phyloP scores from a whole-genome alignment of 305 asterid species.

The Lippia alba region DNA sequence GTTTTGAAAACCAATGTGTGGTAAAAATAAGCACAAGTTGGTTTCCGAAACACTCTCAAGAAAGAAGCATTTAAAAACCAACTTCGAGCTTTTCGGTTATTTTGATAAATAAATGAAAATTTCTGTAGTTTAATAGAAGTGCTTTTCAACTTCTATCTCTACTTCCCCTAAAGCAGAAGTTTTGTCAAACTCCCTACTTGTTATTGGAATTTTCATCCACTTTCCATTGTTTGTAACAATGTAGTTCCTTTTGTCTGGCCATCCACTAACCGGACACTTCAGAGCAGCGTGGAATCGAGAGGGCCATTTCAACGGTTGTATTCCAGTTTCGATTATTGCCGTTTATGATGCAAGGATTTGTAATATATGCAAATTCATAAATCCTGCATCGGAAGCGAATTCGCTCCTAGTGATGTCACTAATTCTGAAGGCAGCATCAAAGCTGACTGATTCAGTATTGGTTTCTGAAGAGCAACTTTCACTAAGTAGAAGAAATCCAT shows the following conservation, averaged over 20 bases:
- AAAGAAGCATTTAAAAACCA: too few relatives aligned
- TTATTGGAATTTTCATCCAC: conserved; percentile 18
- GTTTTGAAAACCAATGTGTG: too few relatives aligned
- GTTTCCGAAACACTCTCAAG: too few relatives aligned
- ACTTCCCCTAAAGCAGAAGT: too few relatives aligned
- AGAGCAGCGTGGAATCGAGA: conserved; percentile 76
- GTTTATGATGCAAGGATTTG: conserved; percentile 63
- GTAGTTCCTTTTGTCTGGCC: conserved; percentile 77
- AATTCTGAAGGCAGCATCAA: conserved; percentile 62
- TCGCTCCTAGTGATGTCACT: conserved; percentile 63
- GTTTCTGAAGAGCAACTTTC: conserved; percentile 61
- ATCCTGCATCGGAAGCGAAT: conserved; percentile 61
- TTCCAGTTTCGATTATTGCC: conserved; percentile 80
- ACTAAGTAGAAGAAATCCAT: conserved; percentile 59
- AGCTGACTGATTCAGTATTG: conserved; percentile 48
- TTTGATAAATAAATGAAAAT: too few relatives aligned
- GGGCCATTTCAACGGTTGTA: conserved; percentile 59
- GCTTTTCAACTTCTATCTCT: too few relatives aligned
- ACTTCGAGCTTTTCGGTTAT: too few relatives aligned
- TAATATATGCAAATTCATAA: conserved; percentile 75
- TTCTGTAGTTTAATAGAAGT: too few relatives aligned
- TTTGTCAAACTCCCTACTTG: not conserved
- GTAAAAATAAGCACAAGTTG: too few relatives aligned
- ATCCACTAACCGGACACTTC: conserved; percentile 91
- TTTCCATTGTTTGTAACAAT: conserved; percentile 34